Percentiles rank a stretch among this genome's conserved stretches.
These are phyloP conservation scores for Schwanniomyces sp. DNA, from an alignment of 805 yeast genomes.

Conservation along the genomic window DNA sequence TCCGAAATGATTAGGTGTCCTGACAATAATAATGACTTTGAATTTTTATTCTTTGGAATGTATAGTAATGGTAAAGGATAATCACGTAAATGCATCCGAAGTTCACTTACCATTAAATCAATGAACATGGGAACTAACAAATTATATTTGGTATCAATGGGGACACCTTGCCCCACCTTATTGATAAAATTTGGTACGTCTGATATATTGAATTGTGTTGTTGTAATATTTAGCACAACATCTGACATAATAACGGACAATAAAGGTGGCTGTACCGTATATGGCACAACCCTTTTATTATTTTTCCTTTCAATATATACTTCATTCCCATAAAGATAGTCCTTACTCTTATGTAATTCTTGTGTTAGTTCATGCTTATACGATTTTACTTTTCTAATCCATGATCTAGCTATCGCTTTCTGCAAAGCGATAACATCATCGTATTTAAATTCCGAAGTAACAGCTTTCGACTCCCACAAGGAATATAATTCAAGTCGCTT, in stretches of 20 bases:
- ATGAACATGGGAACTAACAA: constrained; percentile 64
- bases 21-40: constrained; percentile 31
- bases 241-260: constrained; percentile 28
- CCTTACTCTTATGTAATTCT: constrained; percentile 36
- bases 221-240: constrained; percentile 20
- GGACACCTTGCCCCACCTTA: constrained; percentile 81
- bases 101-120: constrained; percentile 57
- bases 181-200: constrained; percentile 62
- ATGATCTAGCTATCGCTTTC: constrained; percentile 55
- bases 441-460: constrained; percentile 1
- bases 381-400: constrained; percentile 66
- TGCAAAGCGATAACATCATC: constrained; percentile 35
- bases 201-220: constrained; percentile 25
- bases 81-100: constrained; percentile 74
- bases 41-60: constrained; percentile 51
- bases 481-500: constrained; percentile 32
- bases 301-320: constrained; percentile 12
- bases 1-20: constrained; percentile 77
- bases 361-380: constrained; percentile 38
- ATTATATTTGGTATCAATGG: constrained; percentile 66
- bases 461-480: constrained; percentile 19
- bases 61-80: constrained; percentile 82
- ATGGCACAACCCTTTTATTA: constrained; percentile 28
- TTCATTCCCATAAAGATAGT: constrained; percentile 38
- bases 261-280: constrained; percentile 35